Evolutionary conservation across 345 rosid genomes (phyloP), one percentile per base, ranked within the genome.

Genomic region (Eucalyptus virginea): DNA sequence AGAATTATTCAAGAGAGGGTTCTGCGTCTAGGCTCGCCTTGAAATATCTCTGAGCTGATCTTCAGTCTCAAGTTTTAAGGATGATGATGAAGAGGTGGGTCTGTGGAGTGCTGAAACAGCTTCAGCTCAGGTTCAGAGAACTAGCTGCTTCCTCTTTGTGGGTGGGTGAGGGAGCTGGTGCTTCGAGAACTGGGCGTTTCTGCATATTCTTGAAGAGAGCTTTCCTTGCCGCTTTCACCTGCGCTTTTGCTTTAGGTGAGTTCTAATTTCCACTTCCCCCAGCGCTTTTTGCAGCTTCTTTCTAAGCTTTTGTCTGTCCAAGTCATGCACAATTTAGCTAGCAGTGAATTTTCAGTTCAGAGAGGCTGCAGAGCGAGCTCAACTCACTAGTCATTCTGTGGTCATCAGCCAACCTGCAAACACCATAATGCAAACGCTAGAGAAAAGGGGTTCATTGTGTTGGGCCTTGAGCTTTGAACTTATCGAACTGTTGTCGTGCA

Each of bases 201-300:
- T 77, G 47, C 47, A 40, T 26, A 40, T 77, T 77, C 47, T 77
- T 93, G 37, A 95, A 90, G 60, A 92, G 62, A 88, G 90, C 87
- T 86, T 45, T 94, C 45, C 89, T 90, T 90, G 96, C 94, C 86
- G 92, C 92, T 23, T 87, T 93, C 92, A 91, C 95, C 89, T 94
- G 95, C 92, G 88, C 89, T 89, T 85, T 96, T 91, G 96, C 97
- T 47, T 86, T 93, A 32, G 97, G 99, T 96, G 89, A 56, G 28
- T 87, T n/a, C 32, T 80, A 42, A 6, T 54, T 37, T 67, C 88
- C 86, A 24, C 7, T 28, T 48, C 32, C 18, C 89, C 34, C 58
- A 1, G 15, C 45, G 16, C 17, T 52, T 37, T 34, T 30, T 51
- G 50, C 18, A 34, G 28, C 42, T 34, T 16, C 28, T 19, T 37